Conservation (phyloP, 371 early-diverging fungal genomes). For the Mucor piriformis region DNA sequence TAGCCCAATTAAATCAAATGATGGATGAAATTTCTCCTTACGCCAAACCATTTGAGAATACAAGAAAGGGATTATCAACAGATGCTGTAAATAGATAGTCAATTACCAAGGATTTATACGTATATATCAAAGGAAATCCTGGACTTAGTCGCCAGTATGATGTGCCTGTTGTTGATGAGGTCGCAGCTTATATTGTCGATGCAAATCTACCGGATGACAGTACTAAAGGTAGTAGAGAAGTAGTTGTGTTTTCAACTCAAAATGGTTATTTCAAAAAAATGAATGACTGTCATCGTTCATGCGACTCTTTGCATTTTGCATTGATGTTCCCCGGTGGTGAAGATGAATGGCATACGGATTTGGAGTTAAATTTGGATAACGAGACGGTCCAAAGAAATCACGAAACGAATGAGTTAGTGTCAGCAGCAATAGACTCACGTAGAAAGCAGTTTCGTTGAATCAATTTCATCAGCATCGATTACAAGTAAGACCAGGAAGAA, state of each 20-base stretch:
- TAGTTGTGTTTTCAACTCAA: not conserved
- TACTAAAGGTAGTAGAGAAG: not conserved
- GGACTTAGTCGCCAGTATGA: not conserved
- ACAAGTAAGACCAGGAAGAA: not conserved
- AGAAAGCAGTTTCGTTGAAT: not conserved
- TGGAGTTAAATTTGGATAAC: not conserved
- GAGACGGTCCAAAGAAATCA: not conserved
- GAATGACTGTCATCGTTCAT: not conserved
- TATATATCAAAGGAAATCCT: not conserved
- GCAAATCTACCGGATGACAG: not conserved
- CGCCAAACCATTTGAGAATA: not conserved
- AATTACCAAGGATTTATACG: not conserved
- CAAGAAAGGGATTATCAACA: not conserved
- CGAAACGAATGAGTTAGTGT: not conserved
- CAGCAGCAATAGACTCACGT: not conserved
- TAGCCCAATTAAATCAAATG: not conserved
- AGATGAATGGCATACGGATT: not conserved
- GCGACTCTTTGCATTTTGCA: not conserved
- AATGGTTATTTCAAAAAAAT: not conserved
- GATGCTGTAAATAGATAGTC: not conserved
- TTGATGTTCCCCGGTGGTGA: not conserved
- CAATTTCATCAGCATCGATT: not conserved
- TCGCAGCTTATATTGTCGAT: not conserved
- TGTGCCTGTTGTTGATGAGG: not conserved
- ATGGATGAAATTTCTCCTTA: not conserved